A percentile compares a stretch with the other conserved stretches of the same genome.
Evolutionary conservation across 169 alveolate species (phyloP).

Genomic region (Eimeria tenella): DNA sequence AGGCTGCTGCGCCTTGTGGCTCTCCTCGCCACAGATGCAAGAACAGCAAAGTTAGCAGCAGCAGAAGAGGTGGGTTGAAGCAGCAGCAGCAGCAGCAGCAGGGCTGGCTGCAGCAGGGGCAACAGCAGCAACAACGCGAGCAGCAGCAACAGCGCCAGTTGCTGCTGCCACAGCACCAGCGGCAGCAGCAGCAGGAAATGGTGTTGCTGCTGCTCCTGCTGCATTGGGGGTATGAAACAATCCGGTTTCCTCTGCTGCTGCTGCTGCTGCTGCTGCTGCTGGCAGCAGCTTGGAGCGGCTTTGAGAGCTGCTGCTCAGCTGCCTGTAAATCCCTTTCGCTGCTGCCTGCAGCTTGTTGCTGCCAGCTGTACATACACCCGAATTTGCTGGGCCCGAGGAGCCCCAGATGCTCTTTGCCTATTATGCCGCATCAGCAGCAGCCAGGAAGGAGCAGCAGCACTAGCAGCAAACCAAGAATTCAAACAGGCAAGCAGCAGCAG

Average conservation of each 20-base stretch:
- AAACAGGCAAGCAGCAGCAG: no score
- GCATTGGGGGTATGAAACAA: no score
- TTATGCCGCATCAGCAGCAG: neutral
- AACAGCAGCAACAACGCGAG: no score
- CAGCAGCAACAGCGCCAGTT: no score
- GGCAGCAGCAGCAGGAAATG: no score
- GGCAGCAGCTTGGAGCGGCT: neutral
- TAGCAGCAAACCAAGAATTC: neutral
- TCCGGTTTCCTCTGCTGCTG: neutral
- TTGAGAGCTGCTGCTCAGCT: neutral
- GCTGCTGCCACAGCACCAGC: no score
- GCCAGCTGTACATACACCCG: neutral
- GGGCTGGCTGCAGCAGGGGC: no score
- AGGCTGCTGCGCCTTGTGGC: constrained; percentile 30
- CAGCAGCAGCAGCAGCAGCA: no score
- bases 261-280: neutral
- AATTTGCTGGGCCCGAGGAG: neutral
- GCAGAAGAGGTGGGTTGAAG: neutral
- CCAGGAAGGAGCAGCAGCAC: neutral
- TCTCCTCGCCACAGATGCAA: neutral
- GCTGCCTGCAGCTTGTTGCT: neutral
- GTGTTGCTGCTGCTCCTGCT: no score
- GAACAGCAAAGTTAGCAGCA: neutral
- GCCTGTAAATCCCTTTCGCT: neutral
- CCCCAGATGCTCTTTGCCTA: neutral